Evolutionary conservation across 2,329 filamentous ascomycete species (phyloP), one percentile per base, ranked within the genome.

Genomic region (Volutella citrinella): DNA sequence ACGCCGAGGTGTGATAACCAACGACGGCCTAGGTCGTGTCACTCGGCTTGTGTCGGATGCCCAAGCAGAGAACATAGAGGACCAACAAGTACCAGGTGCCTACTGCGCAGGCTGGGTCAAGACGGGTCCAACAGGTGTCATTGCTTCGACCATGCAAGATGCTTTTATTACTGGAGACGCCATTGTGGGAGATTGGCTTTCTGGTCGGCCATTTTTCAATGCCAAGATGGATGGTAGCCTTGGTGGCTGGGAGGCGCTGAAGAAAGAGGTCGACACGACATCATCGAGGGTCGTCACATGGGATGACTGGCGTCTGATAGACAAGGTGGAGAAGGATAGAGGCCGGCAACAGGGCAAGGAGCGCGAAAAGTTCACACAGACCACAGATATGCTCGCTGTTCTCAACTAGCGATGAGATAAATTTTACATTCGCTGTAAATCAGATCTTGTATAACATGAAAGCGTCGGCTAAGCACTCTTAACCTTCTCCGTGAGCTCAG

Each of bases 21-120:
- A 96, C 52, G 90, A 96, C 56, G 77, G 82, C 2, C 65, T 78
- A 19, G 93, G 93, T 1, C 80, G 93, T 31, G 78, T 94, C 14
- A 59, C 59, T 35, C 68, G 51, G 52, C 67, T 48, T 49, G 61
- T 45, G 10, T 51, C 54, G 36, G 40, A 51, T 40, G 25, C 51
- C 32, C 23, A 42, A 14, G 44, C 40, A 13, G 49, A 56, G 45
- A 40, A 56, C 44, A 60, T 47, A 45, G 60, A 39, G 51, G 70
- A 32, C 49, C 68, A 46, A 63, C 72, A 42, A 52, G 68, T 46
- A 55, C 78, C 82, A 0, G 88, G 91, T 0, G 62, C 95, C 18
- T 98, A 98, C 64, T 95, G 89, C 46, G 86, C 91, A 12, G 93
- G 93, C 1, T 98, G 93, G 93, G 89, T 96, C 9, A 97, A 97